Conservation (phyloP, 2,329 filamentous ascomycete species). For the Raffaelea ambrosiae region DNA sequence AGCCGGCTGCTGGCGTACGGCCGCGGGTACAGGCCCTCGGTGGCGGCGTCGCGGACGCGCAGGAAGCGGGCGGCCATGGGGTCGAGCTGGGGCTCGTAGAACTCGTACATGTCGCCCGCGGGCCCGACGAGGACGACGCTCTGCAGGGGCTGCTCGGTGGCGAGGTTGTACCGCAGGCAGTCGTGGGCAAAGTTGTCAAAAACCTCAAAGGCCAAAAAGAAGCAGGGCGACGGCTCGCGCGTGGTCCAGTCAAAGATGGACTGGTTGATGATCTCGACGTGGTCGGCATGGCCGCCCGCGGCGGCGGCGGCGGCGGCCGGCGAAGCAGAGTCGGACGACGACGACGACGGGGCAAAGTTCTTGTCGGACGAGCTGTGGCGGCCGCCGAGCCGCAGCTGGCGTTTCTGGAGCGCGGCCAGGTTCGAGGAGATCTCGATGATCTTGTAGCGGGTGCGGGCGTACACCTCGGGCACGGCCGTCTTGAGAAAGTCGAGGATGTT, state of each 20-base stretch:
- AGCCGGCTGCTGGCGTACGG: conserved; percentile 47
- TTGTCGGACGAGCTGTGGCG: not conserved
- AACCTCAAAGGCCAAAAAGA: conserved; percentile 95
- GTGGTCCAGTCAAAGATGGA: conserved; percentile 92
- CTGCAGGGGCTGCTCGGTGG: conserved; percentile 76
- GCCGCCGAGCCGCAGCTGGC: conserved; percentile 41
- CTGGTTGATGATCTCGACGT: conserved; percentile 89
- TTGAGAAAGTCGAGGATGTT: conserved; percentile 97
- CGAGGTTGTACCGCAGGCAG: conserved; percentile 78
- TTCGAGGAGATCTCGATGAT: conserved; percentile 91
- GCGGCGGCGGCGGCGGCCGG: conserved; percentile 23
- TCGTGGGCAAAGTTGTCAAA: conserved; percentile 99
- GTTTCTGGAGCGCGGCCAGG: conserved; percentile 68
- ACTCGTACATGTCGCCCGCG: conserved; percentile 87
- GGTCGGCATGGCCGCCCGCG: conserved; percentile 66
- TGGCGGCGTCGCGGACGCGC: conserved; percentile 72
- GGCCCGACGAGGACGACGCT: conserved; percentile 79
- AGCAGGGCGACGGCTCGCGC: conserved; percentile 86
- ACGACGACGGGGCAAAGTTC: conserved; percentile 19
- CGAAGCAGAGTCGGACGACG: conserved; percentile 36
- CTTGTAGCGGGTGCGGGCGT: conserved; percentile 85
- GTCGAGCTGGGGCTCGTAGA: conserved; percentile 75
- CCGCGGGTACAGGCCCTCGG: conserved; percentile 52
- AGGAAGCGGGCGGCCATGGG: conserved; percentile 76
- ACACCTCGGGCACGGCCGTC: conserved; percentile 80